Base-by-base conservation (phyloP, 2,329 filamentous ascomycete species). In the Thelonectria olida region DNA sequence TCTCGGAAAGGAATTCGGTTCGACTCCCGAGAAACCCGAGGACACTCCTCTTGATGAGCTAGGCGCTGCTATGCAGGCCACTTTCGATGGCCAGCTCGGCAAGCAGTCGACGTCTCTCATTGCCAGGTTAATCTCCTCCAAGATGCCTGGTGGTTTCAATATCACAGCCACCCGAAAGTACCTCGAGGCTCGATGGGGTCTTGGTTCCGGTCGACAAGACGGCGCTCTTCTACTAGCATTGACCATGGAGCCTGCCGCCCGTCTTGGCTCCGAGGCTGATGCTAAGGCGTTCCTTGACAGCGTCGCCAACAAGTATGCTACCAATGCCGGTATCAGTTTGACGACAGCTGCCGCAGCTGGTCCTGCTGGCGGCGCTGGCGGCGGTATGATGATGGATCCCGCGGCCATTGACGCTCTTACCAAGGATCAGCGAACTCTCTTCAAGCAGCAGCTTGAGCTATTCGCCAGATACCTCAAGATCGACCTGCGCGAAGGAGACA, bases 71-170 rank as follows among this genome's bases (percentile, higher is more conserved):
- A 97, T 99, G 91, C 96, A 99, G 81, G 90, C 92, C 47, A 98
- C 95, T n/a, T 99, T 99, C 82, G 96, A 97, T 80, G 96, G 96
- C 71, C 95, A 97, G 81, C 88, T 99, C 63, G 96, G 96, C 78
- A 99, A 99, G 82, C 94, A 97, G 72, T 97, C 96, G 0, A 91
- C 92, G 54, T 96, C 94, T 3, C 87, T 99, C 58, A 91, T 99
- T 77, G 96, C 96, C 50, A 91, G 96, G 70, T 84, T 99, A 76
- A 96, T 99, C 42, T 98, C 96, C 2, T 97, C 96, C 27, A 99
- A 99, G 82, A 99, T 99, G 96, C 96, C 96, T 48, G 96, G 95
- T 82, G 96, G 96, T 64, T 99, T 99, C 88, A 99, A 98, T 78
- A 98, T 98, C 78, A 98, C 95, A 74, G 86, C 93, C 12, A 92